Percentiles rank a stretch among this genome's conserved stretches.
phyloP scores from a whole-genome alignment of 306 rosid genomes.

The Gynostemma pentaphyllum region DNA sequence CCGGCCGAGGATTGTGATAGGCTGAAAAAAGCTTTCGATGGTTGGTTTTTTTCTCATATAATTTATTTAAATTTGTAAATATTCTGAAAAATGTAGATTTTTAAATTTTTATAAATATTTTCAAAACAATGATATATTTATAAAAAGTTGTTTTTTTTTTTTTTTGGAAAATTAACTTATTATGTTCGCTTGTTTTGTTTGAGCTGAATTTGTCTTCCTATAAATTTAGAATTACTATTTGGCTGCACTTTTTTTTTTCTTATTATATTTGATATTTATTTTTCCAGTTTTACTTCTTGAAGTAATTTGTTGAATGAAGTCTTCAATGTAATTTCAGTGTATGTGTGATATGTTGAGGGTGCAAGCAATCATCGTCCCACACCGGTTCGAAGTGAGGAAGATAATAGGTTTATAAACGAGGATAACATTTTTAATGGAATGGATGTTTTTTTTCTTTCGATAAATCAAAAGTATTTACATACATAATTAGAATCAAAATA shows the following conservation, averaged over 20 bases:
- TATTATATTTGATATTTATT: background rate
- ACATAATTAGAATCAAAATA: no score
- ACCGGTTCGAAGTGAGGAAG: no score
- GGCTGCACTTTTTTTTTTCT: background rate
- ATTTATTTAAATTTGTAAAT: background rate
- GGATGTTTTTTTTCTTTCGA: no score
- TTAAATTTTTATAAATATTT: no score
- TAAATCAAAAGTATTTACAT: no score
- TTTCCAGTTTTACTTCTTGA: background rate
- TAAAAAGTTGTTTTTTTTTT: background rate
- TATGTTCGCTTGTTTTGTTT: background rate
- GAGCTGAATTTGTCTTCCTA: background rate
- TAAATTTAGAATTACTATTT: no score
- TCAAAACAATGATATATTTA: no score
- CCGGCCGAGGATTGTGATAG: constrained; percentile 50
- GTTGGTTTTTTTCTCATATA: constrained; percentile 26
- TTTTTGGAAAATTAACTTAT: background rate
- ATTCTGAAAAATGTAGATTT: no score
- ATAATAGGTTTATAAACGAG: no score
- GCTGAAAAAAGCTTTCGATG: constrained; percentile 62
- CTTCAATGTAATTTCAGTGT: background rate
- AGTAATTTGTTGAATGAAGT: background rate
- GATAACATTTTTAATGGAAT: no score
- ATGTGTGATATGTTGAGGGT: no score
- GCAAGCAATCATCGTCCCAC: no score